These are phyloP conservation scores for Aspergillus sp. DNA, from an alignment of 2,329 filamentous ascomycete genomes.

Conservation along the genomic window DNA sequence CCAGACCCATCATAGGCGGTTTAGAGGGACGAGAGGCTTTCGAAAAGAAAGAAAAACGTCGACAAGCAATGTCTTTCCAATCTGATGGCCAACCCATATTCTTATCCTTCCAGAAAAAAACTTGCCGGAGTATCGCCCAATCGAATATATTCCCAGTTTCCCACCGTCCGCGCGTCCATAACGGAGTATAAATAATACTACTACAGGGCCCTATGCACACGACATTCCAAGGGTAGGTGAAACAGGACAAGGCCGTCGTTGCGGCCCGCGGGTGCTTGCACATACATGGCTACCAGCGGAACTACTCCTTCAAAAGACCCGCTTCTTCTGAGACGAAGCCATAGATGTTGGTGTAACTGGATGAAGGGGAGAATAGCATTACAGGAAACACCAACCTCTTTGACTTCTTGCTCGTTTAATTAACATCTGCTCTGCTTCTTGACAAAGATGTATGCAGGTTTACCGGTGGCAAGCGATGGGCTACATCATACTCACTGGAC, in stretches of 20 bases:
- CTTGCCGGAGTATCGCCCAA: background rate
- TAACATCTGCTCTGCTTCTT: background rate
- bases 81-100: background rate
- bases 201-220: background rate
- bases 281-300: background rate
- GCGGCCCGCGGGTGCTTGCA: no score
- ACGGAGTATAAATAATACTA: background rate
- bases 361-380: background rate
- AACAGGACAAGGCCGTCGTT: background rate
- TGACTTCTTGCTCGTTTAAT: background rate
- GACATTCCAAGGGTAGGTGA: background rate
- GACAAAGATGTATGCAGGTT: background rate
- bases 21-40: background rate
- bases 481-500: background rate
- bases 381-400: background rate
- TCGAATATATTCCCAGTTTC: background rate
- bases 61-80: background rate
- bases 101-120: background rate
- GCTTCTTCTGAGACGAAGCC: background rate
- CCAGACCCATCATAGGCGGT: slow-evolving; percentile 16
- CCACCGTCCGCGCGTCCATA: background rate
- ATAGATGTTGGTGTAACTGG: background rate
- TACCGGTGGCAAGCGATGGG: background rate
- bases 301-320: background rate
- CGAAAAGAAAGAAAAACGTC: background rate